Base-by-base conservation (phyloP, 2,329 filamentous ascomycete species). In the Parasarocladium wereldwijsianum region DNA sequence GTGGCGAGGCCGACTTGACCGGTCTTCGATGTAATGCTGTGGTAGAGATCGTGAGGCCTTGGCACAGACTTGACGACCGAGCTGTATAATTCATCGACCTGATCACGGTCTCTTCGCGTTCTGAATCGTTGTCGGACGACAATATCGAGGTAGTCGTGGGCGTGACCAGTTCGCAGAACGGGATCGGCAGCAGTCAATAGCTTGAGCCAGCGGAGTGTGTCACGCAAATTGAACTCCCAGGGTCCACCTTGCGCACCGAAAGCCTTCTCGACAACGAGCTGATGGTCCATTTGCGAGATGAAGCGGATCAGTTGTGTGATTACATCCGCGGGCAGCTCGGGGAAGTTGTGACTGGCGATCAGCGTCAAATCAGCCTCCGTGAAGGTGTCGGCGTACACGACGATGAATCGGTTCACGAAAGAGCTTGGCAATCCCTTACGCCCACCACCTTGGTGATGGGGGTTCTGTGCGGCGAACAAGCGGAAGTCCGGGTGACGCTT, bases 401-500 rank as follows among this genome's bases (percentile, higher is more conserved):
- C 87, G 21, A 92, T 90, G 50, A 98, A 98, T 26, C 92, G 80
- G 50, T 98, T 96, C 37, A 98, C 90, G 45, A 98, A 98, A 1
- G 90, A 96, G 34, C 80, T 81, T 2, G 90, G 90, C 20, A 98
- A 60, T 22, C 90, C 90, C 54, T 98, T 98, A 42, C 90, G 73
- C 8, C 90, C 90, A 38, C 90, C 87, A 34, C 90, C 90, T 54
- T 98, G 90, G 44, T 94, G 84, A 53, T 98, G 90, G 7, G 90
- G 90, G 47, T 98, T 98, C 50, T 98, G 90, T 0, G 90, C 86
- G 10, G 92, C 90, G 45, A 98, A 98, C 1, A 98, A 70, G n/a
- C 80, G 75, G 54, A 98, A 98, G 38, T 86, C 64, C 0, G 78
- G 76, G 48, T 98, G 87, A 15, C 84, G 75, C 43, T 79, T 77